These are phyloP conservation scores for Ophiosphaerella narmari DNA, from an alignment of 2,329 filamentous ascomycete species.

Conservation along the genomic window DNA sequence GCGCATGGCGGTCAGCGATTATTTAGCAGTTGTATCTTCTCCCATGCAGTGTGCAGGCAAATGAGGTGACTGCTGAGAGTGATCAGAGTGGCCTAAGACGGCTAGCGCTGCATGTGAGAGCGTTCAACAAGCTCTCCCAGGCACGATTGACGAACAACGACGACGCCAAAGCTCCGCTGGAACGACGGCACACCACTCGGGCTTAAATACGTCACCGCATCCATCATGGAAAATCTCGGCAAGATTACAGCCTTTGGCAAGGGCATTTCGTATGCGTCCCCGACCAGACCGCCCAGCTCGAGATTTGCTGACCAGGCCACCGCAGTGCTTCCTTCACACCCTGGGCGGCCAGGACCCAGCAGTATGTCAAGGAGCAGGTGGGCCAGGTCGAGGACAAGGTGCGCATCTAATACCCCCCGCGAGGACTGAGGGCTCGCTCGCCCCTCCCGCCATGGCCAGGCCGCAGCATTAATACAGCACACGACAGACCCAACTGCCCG, in stretches of 20 bases:
- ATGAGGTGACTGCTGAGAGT: no score
- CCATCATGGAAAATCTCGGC: slow-evolving; percentile 73
- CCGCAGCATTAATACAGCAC: slow-evolving; percentile 22
- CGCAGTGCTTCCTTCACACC: slow-evolving; percentile 84
- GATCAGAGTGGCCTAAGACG: neutral
- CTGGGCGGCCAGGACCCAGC: slow-evolving; percentile 90
- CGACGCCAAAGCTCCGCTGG: slow-evolving; percentile 12
- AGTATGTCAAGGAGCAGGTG: slow-evolving; percentile 97
- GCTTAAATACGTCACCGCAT: slow-evolving; percentile 6
- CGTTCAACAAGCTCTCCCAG: slow-evolving; percentile 16
- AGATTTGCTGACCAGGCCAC: slow-evolving; percentile 48
- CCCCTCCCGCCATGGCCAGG: neutral
- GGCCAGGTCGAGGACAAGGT: slow-evolving; percentile 95
- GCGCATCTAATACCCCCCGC: slow-evolving; percentile 5
- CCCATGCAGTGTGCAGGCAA: no score
- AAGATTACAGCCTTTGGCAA: slow-evolving; percentile 72
- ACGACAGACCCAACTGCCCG: slow-evolving; percentile 84
- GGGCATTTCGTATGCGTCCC: slow-evolving; percentile 64
- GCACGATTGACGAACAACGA: slow-evolving; percentile 16
- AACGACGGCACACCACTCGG: neutral
- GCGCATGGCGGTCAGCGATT: slow-evolving; percentile 9
- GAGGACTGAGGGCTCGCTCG: no score
- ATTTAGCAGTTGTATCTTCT: neutral
- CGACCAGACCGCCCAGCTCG: slow-evolving; percentile 11
- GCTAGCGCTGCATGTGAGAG: slow-evolving; percentile 11